A percentile compares a stretch with the other conserved stretches of the same genome.
phyloP scores from a whole-genome alignment of 306 rosid genomes.

The Mimosa pudica region DNA sequence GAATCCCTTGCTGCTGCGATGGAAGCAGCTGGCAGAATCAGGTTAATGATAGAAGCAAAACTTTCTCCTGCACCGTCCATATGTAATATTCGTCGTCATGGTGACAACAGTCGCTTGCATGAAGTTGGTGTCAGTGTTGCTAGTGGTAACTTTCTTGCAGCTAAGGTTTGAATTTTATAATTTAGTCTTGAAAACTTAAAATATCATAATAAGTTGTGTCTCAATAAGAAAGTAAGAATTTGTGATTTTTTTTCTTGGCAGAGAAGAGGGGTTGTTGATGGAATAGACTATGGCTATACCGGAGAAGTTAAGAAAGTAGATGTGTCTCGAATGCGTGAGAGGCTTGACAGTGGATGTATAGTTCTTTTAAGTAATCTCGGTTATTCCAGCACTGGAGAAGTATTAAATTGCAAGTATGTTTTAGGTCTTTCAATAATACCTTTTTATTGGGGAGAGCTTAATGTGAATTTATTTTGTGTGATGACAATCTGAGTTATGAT shows the following conservation, averaged over 20 bases:
- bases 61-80: constrained; percentile 98
- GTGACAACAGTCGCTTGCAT: constrained; percentile 89
- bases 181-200: not conserved
- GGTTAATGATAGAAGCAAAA: constrained; percentile 83
- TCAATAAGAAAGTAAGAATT: not conserved
- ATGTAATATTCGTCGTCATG: constrained; percentile 90
- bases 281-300: constrained; percentile 92
- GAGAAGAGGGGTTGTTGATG: constrained; percentile 91
- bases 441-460: constrained; percentile 1
- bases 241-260: constrained; percentile 44
- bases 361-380: constrained; percentile 95
- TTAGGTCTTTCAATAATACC: constrained; percentile 35
- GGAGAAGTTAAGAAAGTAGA: constrained; percentile 96
- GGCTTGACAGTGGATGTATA: constrained; percentile 92
- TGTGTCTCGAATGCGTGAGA: constrained; percentile 82
- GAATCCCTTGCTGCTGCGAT: constrained; percentile 83
- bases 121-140: constrained; percentile 96
- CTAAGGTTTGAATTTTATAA: constrained; percentile 65
- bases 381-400: constrained; percentile 97
- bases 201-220: constrained; percentile 29
- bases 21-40: constrained; percentile 91
- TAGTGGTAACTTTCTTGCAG: constrained; percentile 96
- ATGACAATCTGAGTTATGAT: constrained; percentile 19
- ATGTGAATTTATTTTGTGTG: not conserved
- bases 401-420: constrained; percentile 96